phyloP scores from a whole-genome alignment of 345 rosid genomes.

The Eucalyptus sp. region DNA sequence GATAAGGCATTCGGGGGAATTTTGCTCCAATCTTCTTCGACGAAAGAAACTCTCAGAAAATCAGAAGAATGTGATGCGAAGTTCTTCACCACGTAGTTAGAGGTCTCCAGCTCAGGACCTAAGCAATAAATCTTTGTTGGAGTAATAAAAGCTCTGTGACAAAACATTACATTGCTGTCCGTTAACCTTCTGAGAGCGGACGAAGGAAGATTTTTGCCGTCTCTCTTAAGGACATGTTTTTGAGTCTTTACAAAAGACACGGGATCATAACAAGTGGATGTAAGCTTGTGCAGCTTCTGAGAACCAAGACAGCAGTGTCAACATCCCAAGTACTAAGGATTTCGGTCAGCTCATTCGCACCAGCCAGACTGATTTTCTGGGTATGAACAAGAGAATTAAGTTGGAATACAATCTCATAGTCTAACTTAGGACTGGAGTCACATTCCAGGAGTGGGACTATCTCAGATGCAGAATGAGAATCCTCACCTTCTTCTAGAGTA shows the following conservation, averaged over 20 bases:
- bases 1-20: conserved; percentile 62
- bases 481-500: conserved; percentile 22
- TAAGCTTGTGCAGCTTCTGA: conserved; percentile 66
- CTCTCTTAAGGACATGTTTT: conserved; percentile 19
- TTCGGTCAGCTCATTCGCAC: conserved; percentile 34
- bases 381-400: conserved; percentile 76
- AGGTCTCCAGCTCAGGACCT: conserved; percentile 89
- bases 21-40: conserved; percentile 95
- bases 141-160: conserved; percentile 74
- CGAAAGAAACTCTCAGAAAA: conserved; percentile 81
- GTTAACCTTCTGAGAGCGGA: conserved; percentile 24
- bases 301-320: conserved; percentile 38
- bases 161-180: conserved; percentile 51
- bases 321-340: conserved; percentile 22
- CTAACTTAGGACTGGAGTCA: conserved; percentile 18
- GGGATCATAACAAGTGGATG: conserved; percentile 54
- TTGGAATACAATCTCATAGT: conserved; percentile 72
- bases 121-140: conserved; percentile 79
- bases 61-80: conserved; percentile 70
- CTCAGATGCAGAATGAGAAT: conserved; percentile 33
- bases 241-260: conserved; percentile 37
- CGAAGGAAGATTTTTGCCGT: conserved; percentile 17
- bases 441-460: conserved; percentile 53
- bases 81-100: conserved; percentile 76
- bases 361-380: conserved; percentile 59